Base-by-base conservation (phyloP, 2,329 filamentous ascomycete species). In the Lasiodiplodia gonubiensis region DNA sequence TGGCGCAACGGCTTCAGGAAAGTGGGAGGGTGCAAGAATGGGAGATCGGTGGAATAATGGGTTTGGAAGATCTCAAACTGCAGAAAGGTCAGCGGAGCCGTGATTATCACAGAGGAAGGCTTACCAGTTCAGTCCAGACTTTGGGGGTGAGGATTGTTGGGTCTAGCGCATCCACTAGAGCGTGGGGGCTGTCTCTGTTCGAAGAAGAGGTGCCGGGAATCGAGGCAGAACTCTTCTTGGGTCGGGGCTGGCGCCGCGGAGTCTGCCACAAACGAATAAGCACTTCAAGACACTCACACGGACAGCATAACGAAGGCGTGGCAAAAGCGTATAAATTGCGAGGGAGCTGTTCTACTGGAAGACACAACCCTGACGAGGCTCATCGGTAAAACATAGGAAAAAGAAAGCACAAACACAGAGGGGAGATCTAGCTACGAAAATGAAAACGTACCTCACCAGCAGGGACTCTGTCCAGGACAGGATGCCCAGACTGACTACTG, bases 41-140 rank as follows among this genome's bases (percentile, higher is more conserved):
- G 88, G 48, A 93, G 83, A 74, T 92, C 90, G 1, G 90, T 88
- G 0, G 88, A 88, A 74, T 90, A 92, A 74, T 93, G 89, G 51
- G 89, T 82, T 72, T 89, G 88, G 76, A 90, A 92, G 33, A 92
- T 86, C 71, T 87, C 86, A 71, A 91, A 90, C 75, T 67, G 23
- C 8, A 16, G 11, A 16, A 4, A 7, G 30, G 23, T 67, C 33
- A 61, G 82, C 54, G 21, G 61, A 8, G 55, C 49, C 48, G 12
- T 30, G 49, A 71, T 69, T 69, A 68, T 35, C 30, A 14, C 48
- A 51, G 52, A n/a, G 23, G 18, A 60, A 35, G n/a, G 4, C 14
- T 10, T 61, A 67, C 65, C 55, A 92, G 79, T 72, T 91, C 86
- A 49, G 85, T 85, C 90, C 90, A 93, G 4, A 92, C 78, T 60